Conservation (phyloP, 1,284 basidiomycete genomes). For the Ceraceosorus guamensis region DNA sequence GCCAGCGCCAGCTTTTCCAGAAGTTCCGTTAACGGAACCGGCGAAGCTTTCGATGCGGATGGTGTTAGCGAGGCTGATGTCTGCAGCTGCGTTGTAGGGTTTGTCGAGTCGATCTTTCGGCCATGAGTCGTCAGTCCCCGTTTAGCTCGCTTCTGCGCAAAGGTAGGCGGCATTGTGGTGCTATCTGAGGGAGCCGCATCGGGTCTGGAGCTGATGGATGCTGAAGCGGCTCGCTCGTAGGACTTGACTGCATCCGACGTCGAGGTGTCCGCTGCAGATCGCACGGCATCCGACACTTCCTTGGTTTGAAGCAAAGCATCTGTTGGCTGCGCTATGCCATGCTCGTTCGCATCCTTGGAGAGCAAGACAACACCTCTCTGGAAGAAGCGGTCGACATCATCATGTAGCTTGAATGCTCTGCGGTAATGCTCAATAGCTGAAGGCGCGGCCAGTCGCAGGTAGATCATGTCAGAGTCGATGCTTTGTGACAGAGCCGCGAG, state of each 20-base stretch:
- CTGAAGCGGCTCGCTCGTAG: slow-evolving; percentile 25
- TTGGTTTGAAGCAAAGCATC: slow-evolving; percentile 20
- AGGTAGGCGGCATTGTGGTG: slow-evolving; percentile 3
- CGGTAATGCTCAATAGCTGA: slow-evolving; percentile 26
- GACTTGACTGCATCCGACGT: background rate
- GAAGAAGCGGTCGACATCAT: slow-evolving; percentile 29
- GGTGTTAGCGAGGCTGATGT: slow-evolving; percentile 17
- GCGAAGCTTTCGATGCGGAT: too few relatives aligned
- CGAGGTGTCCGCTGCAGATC: slow-evolving; percentile 20
- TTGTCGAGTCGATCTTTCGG: slow-evolving; percentile 19
- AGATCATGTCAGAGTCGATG: background rate
- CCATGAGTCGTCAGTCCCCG: slow-evolving; percentile 18
- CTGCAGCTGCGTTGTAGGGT: slow-evolving; percentile 20
- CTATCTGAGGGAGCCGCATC: slow-evolving; percentile 17
- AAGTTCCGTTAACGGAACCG: background rate
- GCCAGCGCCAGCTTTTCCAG: background rate
- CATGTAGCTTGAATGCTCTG: slow-evolving; percentile 33
- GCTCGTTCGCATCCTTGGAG: slow-evolving; percentile 16
- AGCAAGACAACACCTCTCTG: slow-evolving; percentile 29
- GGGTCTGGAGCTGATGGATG: slow-evolving; percentile 22
- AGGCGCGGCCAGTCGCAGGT: background rate
- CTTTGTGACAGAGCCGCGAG: background rate
- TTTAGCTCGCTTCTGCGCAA: background rate
- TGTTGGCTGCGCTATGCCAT: slow-evolving; percentile 15
- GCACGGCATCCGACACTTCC: slow-evolving; percentile 23